Conservation (phyloP, 768 basidiomycete genomes). For the Naematelia aurantialba region DNA sequence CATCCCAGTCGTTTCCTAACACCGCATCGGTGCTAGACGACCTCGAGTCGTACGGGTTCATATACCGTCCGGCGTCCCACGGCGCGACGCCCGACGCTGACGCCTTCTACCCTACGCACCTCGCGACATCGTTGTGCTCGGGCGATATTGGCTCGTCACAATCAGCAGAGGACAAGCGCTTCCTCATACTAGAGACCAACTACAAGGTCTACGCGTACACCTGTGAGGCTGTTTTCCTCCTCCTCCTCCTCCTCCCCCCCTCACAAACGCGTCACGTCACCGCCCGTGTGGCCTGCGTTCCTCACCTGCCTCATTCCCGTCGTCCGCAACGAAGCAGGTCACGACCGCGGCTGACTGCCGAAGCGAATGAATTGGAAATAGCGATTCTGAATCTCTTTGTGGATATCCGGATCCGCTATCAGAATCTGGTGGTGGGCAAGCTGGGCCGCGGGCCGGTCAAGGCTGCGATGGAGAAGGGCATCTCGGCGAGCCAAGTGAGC, state of each 20-base stretch:
- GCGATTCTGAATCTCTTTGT: constrained; percentile 93
- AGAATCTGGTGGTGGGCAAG: constrained; percentile 92
- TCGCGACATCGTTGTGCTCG: constrained; percentile 90
- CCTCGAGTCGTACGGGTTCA: constrained; percentile 87
- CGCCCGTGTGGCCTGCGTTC: no score
- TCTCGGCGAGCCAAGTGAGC: constrained; percentile 87
- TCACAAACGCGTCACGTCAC: no score
- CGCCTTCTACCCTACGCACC: constrained; percentile 88
- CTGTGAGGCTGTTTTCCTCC: constrained; percentile 55
- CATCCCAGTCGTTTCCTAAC: constrained; percentile 69
- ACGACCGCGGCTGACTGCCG: no score
- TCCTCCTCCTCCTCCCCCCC: no score
- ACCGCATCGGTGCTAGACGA: constrained; percentile 86
- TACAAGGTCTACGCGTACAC: constrained; percentile 98
- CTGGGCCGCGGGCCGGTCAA: constrained; percentile 94
- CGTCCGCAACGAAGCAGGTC: no score
- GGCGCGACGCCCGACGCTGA: constrained; percentile 56
- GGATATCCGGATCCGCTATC: constrained; percentile 86
- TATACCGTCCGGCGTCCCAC: constrained; percentile 66
- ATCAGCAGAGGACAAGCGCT: constrained; percentile 62
- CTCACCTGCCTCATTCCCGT: no score
- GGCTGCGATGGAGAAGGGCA: constrained; percentile 88
- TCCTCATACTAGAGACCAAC: constrained; percentile 96
- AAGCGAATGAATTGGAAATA: constrained; percentile 95
- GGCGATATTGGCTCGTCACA: constrained; percentile 55